Conservation (phyloP, 805 yeast species). For the Ogataea allantospora region DNA sequence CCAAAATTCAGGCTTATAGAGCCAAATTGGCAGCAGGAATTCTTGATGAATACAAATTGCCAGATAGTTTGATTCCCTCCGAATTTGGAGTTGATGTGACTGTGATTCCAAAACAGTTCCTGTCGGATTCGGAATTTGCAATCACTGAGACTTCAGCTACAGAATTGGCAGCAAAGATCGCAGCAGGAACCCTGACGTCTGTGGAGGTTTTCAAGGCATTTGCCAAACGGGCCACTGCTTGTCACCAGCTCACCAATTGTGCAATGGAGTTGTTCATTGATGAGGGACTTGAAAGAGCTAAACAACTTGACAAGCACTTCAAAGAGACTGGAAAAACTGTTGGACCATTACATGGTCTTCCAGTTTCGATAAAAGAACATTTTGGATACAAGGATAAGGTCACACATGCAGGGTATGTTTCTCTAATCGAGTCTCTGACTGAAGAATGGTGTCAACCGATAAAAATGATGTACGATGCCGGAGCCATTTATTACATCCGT, state of each 20-base stretch:
- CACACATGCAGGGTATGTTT: constrained; percentile 51
- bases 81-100: constrained; percentile 27
- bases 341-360: constrained; percentile 64
- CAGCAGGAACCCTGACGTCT: constrained; percentile 38
- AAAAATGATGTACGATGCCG: constrained; percentile 43
- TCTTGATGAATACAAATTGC: constrained; percentile 26
- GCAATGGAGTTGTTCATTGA: constrained; percentile 46
- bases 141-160: constrained; percentile 43
- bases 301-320: constrained; percentile 50
- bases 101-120: constrained; percentile 30
- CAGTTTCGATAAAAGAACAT: constrained; percentile 62
- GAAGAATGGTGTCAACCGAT: constrained; percentile 40
- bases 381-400: constrained; percentile 47
- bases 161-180: constrained; percentile 35
- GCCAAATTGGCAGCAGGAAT: constrained; percentile 27
- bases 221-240: constrained; percentile 46
- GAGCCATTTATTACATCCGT: constrained; percentile 4
- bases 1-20: constrained; percentile 35
- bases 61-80: constrained; percentile 20
- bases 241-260: constrained; percentile 50
- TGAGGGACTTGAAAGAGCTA: constrained; percentile 47
- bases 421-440: constrained; percentile 40
- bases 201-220: constrained; percentile 47
- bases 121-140: constrained; percentile 37
- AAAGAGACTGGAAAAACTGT: constrained; percentile 44